These are phyloP conservation scores for Viridothelium virens DNA, from an alignment of 495 filamentous ascomycete species.

Conservation along the genomic window DNA sequence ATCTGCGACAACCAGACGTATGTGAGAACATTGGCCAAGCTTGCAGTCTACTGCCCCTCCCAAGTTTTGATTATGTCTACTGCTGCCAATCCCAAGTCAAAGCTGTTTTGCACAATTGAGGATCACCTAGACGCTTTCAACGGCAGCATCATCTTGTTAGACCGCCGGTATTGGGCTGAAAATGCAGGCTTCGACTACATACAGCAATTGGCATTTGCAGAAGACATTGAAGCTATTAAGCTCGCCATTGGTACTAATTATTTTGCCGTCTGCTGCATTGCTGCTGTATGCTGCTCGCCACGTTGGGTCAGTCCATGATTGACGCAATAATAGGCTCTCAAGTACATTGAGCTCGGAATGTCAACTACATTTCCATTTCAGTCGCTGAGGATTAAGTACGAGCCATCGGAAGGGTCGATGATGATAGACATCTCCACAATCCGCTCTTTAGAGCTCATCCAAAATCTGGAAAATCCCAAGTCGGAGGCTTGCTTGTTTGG, in stretches of 20 bases:
- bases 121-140: constrained; percentile 52
- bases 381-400: constrained; percentile 77
- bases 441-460: constrained; percentile 76
- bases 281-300: constrained; percentile 51
- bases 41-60: constrained; percentile 68
- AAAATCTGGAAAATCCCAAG: constrained; percentile 69
- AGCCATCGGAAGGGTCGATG: constrained; percentile 88
- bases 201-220: constrained; percentile 63
- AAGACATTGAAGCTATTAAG: constrained; percentile 72
- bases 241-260: constrained; percentile 74
- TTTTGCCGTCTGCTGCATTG: constrained; percentile 82
- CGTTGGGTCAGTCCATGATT: constrained; percentile 18
- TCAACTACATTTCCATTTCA: constrained; percentile 60
- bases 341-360: constrained; percentile 66
- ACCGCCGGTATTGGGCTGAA: constrained; percentile 87
- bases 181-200: constrained; percentile 69
- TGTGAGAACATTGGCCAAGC: constrained; percentile 72
- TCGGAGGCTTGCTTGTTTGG: constrained; percentile 76
- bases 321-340: constrained; percentile 52
- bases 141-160: constrained; percentile 53
- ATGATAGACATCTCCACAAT: constrained; percentile 86
- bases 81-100: constrained; percentile 61
- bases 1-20: constrained; percentile 88
- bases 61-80: constrained; percentile 66
- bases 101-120: constrained; percentile 67